A percentile compares a stretch with the other conserved stretches of the same genome.
Conservation (phyloP, 371 early-diverging fungal genomes). For the Dinochytrium kinnereticum region DNA sequence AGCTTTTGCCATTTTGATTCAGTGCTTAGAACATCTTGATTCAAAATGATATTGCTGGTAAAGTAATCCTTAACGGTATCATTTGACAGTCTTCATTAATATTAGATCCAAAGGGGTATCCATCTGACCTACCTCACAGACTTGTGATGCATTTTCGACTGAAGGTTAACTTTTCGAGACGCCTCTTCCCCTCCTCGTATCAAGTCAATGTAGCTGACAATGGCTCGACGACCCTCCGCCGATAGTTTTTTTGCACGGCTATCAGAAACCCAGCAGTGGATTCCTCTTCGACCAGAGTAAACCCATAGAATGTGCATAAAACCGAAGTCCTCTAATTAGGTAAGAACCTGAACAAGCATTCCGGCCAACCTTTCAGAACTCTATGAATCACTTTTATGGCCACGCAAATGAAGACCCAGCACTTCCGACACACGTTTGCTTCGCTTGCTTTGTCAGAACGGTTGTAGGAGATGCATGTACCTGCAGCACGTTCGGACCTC, state of each 20-base stretch:
- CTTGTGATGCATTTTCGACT: conserved; percentile 58
- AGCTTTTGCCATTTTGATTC: conserved; percentile 73
- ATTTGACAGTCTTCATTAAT: conserved; percentile 60
- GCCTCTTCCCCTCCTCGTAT: conserved; percentile 74
- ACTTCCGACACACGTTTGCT: conserved; percentile 86
- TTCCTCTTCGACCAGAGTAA: conserved; percentile 97
- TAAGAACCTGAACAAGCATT: neutral
- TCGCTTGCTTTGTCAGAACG: conserved; percentile 57
- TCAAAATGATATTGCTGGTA: conserved; percentile 63
- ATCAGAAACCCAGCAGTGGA: conserved; percentile 99
- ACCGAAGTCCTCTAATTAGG: conserved; percentile 89
- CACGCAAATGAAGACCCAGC: conserved; percentile 95
- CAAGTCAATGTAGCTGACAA: conserved; percentile 87
- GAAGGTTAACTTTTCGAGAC: conserved; percentile 71
- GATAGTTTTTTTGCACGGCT: conserved; percentile 79
- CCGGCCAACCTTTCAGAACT: conserved; percentile 63
- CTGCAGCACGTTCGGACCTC: conserved; percentile 95
- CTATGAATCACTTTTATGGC: conserved; percentile 87
- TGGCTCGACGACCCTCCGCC: conserved; percentile 80
- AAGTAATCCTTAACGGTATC: conserved; percentile 71
- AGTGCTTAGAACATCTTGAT: conserved; percentile 73
- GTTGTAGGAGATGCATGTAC: conserved; percentile 37
- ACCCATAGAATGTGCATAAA: conserved; percentile 96
- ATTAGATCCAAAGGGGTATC: no score
- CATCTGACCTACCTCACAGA: conserved; percentile 59